phyloP scores from a whole-genome alignment of 331 rosid species.

The Rosa hybrid region DNA sequence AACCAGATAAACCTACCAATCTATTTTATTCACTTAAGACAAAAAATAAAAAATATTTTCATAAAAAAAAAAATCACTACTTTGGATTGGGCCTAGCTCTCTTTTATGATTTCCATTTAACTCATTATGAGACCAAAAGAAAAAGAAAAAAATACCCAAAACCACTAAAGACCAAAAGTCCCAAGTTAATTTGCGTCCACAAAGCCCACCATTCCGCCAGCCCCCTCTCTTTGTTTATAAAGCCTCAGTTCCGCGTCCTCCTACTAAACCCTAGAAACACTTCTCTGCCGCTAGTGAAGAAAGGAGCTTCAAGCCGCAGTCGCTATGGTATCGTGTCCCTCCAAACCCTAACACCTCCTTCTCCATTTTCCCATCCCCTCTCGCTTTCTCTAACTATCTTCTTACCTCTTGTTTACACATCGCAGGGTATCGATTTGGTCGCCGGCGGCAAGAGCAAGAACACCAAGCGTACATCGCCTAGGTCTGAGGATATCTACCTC shows the following conservation, averaged over 20 bases:
- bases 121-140: too few relatives aligned
- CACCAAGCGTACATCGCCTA: slow-evolving; percentile 61
- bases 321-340: slow-evolving; percentile 8
- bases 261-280: slow-evolving; percentile 5
- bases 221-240: neutral
- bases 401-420: neutral
- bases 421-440: slow-evolving; percentile 76
- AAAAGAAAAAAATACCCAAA: neutral
- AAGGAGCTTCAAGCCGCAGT: slow-evolving; percentile 9
- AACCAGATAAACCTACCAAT: too few relatives aligned
- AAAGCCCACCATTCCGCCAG: neutral
- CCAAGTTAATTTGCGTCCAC: neutral
- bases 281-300: slow-evolving; percentile 1
- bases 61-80: neutral
- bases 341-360: neutral
- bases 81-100: neutral
- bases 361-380: neutral
- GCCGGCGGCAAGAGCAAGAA: slow-evolving; percentile 85
- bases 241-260: neutral
- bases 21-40: too few relatives aligned
- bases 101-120: too few relatives aligned
- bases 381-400: neutral
- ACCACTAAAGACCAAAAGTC: too few relatives aligned
- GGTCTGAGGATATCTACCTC: slow-evolving; percentile 65
- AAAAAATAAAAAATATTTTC: too few relatives aligned